Base-by-base conservation (phyloP, 1,284 basidiomycete species). In the Marasmius fiardii region DNA sequence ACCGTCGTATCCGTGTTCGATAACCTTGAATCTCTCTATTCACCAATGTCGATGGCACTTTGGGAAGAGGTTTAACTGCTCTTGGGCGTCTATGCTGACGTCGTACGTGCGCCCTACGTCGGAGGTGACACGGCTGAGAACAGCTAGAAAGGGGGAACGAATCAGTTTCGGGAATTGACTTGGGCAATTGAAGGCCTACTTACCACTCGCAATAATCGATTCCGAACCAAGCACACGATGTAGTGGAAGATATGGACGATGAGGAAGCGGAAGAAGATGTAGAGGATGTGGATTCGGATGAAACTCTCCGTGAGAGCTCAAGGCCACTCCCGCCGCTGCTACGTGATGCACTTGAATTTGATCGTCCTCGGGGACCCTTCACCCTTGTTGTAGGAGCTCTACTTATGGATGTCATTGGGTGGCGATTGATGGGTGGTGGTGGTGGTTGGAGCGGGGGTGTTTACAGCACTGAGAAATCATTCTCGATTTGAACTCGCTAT, bases 211-310 rank as follows among this genome's bases (percentile, higher is more conserved):
- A 51, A 20, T 35, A 50, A 16, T 43, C 52, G 18, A 44, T 44
- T 5, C 43, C 52, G 4, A 44, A 24, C 26, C n/a, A 33, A 24
- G 24, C 6, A 28, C 37, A 43, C 8, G 35, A 10, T 12, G 21
- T 6, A 23, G 12, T 34, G n/a, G 4, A 23, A 16, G 7, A 12
- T 39, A 37, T 39, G 7, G 51, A 35, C 11, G 23, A 37, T 16
- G 51, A 53, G 14, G 49, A 37, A 26, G 60, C 23, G 12, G 62
- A 61, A 21, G 61, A 63, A 0, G 65, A 61, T 24, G 41, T 26
- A 10, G 67, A 64, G 2, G 60, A 63, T 7, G 59, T 58, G 12
- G 65, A 62, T 3, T 58, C 58, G 16, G 28, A 59, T 12, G 69
- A 68, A 3, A 57, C 52, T 12, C 56, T 51, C 20, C 61, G 65